Evolutionary conservation across 495 filamentous ascomycete species (phyloP).

Genomic region (Hypomontagnella monticulosa): DNA sequence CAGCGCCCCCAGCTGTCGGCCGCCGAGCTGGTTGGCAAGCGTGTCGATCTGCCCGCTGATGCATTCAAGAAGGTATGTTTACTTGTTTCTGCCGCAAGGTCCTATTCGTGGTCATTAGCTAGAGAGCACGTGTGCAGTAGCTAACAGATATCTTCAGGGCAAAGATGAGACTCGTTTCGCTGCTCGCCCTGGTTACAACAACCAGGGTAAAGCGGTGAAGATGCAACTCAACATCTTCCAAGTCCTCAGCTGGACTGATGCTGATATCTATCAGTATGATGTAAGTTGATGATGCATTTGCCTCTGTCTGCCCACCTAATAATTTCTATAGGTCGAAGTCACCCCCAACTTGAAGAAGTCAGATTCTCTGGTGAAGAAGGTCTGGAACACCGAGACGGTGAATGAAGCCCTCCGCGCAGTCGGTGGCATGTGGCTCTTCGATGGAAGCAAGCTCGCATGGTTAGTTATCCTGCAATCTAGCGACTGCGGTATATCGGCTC

Average conservation of each 20-base stretch:
- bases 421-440: slow-evolving; percentile 70
- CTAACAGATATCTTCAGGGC: slow-evolving; percentile 15
- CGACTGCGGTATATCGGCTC: slow-evolving; percentile 20
- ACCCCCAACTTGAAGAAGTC: slow-evolving; percentile 65
- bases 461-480: slow-evolving; percentile 50
- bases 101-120: no score
- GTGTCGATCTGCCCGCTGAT: slow-evolving; percentile 56
- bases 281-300: slow-evolving; percentile 62
- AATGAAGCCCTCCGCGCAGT: slow-evolving; percentile 58
- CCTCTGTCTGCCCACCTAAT: background rate
- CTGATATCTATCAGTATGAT: slow-evolving; percentile 82
- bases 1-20: slow-evolving; percentile 21
- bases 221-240: slow-evolving; percentile 79
- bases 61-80: slow-evolving; percentile 49
- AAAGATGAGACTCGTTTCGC: slow-evolving; percentile 24
- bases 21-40: slow-evolving; percentile 46
- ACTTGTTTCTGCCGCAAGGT: background rate
- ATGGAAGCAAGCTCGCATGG: slow-evolving; percentile 84
- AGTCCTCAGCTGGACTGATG: slow-evolving; percentile 60
- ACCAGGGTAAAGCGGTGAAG: slow-evolving; percentile 63
- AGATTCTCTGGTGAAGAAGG: slow-evolving; percentile 68
- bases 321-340: slow-evolving; percentile 65
- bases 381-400: slow-evolving; percentile 73
- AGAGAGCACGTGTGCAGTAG: no score
- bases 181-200: slow-evolving; percentile 57